Evolutionary conservation across 139 green algal species (phyloP), one percentile per base, ranked within the genome.

Genomic region (Micractinium conductrix): DNA sequence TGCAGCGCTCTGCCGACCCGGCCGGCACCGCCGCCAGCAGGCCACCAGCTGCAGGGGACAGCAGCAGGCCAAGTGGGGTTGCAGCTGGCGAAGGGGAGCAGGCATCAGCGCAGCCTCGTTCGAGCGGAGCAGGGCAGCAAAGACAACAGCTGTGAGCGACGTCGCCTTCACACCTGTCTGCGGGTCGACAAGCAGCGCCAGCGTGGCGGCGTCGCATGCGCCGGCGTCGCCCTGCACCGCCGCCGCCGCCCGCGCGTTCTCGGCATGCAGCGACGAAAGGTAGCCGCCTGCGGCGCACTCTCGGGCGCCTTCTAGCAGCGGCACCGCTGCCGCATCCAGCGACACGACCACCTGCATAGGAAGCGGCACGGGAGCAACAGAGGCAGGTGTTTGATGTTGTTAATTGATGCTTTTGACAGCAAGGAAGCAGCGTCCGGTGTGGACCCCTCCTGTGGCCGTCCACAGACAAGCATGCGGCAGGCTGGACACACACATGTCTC

Each of bases 111-210:
- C n/a, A n/a, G n/a, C 17, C 10, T 14, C 48, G 14, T 58, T 22
- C 48, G 14, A 58, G 48, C 48, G 14, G 12, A 58, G 48, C 48
- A 58, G 12, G 12, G 14, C 10, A 58, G 48, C 12, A 58, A 58
- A 22, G 48, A 58, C 48, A 58, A 58, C 48, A 10, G 48, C 48
- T 22, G 12, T 14, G 21, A 63, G 55, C 55, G 7, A 22, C 4
- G 7, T 63, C 8, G 55, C n/a, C 63, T 37, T 0, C 60, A 81
- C 88, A 80, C 88, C 87, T 69, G 95, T 98, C 85, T 98, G 95
- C 9, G 95, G 95, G 81, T 98, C 95, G 12, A 96, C 88, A 19
- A 97, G 55, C 40, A 98, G 87, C 2, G 86, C 84, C 79, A 88
- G 93, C 1, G 62, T 10, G 17, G 78, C 16, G 8, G 87, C 40